A percentile compares a stretch with the other conserved stretches of the same genome.
phyloP scores from a whole-genome alignment of 1,284 basidiomycete genomes.

The Apiotrichum gamsii region DNA sequence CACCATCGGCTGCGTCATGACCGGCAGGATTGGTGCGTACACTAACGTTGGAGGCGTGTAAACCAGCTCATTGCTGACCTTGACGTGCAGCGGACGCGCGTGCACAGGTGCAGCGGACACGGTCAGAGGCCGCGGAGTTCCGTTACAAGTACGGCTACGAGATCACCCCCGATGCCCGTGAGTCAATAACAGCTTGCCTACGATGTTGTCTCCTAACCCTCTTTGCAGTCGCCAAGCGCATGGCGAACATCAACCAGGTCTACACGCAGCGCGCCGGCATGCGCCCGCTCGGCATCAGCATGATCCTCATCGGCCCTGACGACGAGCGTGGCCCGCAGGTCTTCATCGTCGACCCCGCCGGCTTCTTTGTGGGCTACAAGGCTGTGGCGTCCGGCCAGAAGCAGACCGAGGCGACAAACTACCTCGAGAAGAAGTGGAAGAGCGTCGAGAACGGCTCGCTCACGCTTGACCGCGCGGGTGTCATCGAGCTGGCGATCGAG shows the following conservation, averaged over 20 bases:
- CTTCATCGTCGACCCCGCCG: slow-evolving; percentile 97
- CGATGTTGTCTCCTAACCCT: too few relatives aligned
- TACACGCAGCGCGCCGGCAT: slow-evolving; percentile 97
- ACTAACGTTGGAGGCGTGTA: background rate
- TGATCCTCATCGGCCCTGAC: slow-evolving; percentile 94
- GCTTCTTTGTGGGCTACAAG: slow-evolving; percentile 97
- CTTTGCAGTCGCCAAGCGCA: slow-evolving; percentile 70
- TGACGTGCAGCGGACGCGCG: slow-evolving; percentile 77
- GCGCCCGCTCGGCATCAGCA: slow-evolving; percentile 94
- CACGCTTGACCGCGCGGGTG: slow-evolving; percentile 67
- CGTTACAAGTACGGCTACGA: slow-evolving; percentile 97
- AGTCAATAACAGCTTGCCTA: slow-evolving; percentile 15
- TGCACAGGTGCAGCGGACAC: slow-evolving; percentile 81
- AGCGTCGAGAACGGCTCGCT: slow-evolving; percentile 65
- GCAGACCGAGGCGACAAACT: slow-evolving; percentile 98
- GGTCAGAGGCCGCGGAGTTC: slow-evolving; percentile 87
- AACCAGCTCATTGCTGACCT: background rate
- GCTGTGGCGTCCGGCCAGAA: slow-evolving; percentile 95
- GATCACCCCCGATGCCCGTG: slow-evolving; percentile 82
- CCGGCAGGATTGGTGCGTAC: slow-evolving; percentile 76
- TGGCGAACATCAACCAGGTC: slow-evolving; percentile 99
- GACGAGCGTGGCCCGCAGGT: slow-evolving; percentile 82
- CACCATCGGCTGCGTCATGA: slow-evolving; percentile 96
- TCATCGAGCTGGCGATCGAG: slow-evolving; percentile 93
- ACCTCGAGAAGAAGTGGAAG: slow-evolving; percentile 99